Evolutionary conservation across 2,329 filamentous ascomycete genomes (phyloP).

Genomic region (Pleurostoma richardsiae): DNA sequence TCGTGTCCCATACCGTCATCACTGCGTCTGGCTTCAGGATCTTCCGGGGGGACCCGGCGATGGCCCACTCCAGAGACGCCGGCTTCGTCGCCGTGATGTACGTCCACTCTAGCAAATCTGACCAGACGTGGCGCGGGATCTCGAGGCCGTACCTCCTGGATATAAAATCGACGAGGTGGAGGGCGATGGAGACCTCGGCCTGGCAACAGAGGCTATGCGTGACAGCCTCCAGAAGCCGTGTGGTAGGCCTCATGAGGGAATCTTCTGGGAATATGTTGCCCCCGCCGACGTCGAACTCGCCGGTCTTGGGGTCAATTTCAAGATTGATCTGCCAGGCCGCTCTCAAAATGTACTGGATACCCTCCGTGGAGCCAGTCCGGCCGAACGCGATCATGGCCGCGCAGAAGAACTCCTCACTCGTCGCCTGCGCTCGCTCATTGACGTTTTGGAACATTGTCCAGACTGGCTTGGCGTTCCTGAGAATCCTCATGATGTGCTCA

Average conservation of each 20-base stretch:
- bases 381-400: conserved; percentile 34
- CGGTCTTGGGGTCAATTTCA: not conserved
- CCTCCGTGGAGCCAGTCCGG: conserved; percentile 26
- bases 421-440: conserved; percentile 15
- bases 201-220: conserved; percentile 65
- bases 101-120: conserved; percentile 62
- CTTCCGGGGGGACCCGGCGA: conserved; percentile 21
- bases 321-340: conserved; percentile 20
- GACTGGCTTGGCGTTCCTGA: conserved; percentile 20
- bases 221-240: conserved; percentile 57
- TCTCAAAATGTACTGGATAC: conserved; percentile 24
- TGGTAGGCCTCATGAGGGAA: conserved; percentile 54
- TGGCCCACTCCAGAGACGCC: conserved; percentile 27
- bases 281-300: conserved; percentile 18
- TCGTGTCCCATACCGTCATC: conserved; percentile 49
- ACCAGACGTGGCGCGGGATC: conserved; percentile 58
- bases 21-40: conserved; percentile 37
- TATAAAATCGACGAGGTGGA: conserved; percentile 57
- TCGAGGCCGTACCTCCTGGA: conserved; percentile 53
- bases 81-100: conserved; percentile 47
- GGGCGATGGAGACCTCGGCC: conserved; percentile 53
- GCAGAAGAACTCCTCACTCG: conserved; percentile 34
- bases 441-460: conserved; percentile 21
- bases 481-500: conserved; percentile 20
- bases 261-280: conserved; percentile 34